Percentiles rank a stretch among this genome's conserved stretches.
Conservation (phyloP, 1,284 basidiomycete genomes). For the Fistulinella staudtii region DNA sequence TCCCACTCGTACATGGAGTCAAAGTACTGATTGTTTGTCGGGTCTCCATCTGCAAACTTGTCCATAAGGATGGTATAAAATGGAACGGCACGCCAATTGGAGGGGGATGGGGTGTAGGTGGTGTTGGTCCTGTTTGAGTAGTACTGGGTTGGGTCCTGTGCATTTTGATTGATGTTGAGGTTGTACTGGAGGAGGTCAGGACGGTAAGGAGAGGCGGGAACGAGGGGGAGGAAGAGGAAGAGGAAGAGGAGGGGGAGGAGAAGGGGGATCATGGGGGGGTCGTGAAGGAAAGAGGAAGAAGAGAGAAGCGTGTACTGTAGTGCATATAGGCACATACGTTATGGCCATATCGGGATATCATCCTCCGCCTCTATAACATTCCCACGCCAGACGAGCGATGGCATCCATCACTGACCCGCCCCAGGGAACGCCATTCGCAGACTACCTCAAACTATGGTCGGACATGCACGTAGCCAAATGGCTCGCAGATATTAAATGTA, state of each 20-base stretch:
- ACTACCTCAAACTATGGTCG: slow-evolving; percentile 65
- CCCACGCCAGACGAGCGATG: no score
- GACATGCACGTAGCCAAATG: slow-evolving; percentile 69
- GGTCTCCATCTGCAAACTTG: slow-evolving; percentile 91
- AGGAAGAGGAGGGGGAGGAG: slow-evolving; percentile 21
- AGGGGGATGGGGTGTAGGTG: slow-evolving; percentile 73
- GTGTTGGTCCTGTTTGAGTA: slow-evolving; percentile 55
- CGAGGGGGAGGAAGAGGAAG: slow-evolving; percentile 15
- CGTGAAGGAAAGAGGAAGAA: background rate
- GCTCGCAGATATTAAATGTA: slow-evolving; percentile 72
- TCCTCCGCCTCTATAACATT: slow-evolving; percentile 14
- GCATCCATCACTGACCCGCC: slow-evolving; percentile 52
- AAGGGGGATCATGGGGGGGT: slow-evolving; percentile 11
- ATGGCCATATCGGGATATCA: no score
- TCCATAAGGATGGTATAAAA: slow-evolving; percentile 85
- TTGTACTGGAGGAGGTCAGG: slow-evolving; percentile 79
- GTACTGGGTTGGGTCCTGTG: slow-evolving; percentile 69
- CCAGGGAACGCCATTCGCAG: slow-evolving; percentile 50
- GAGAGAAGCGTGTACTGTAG: background rate
- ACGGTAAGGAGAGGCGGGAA: slow-evolving; percentile 63
- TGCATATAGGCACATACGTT: no score
- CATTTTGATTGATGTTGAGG: slow-evolving; percentile 78
- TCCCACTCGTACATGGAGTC: slow-evolving; percentile 77
- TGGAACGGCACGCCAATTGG: slow-evolving; percentile 84
- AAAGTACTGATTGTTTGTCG: slow-evolving; percentile 87